Conservation (phyloP, 352 stramenopile species). For the Phytophthora pseudosyringae region DNA sequence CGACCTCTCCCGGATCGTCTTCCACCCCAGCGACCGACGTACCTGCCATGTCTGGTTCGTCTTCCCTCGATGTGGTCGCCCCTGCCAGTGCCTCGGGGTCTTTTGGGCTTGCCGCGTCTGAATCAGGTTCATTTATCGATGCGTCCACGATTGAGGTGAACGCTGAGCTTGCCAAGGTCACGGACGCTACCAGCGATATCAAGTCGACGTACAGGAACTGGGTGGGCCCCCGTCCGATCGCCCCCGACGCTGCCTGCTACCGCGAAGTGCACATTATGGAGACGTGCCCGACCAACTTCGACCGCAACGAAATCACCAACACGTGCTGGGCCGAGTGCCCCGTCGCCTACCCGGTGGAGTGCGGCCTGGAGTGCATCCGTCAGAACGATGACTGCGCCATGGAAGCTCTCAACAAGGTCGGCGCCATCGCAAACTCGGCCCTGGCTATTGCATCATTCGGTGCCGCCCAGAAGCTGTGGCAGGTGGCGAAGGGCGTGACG, state of each 20-base stretch:
- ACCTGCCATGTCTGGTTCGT: not conserved
- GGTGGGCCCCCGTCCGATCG: conserved; percentile 36
- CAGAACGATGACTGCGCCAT: conserved; percentile 62
- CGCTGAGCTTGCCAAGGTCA: conserved; percentile 14
- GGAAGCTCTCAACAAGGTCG: conserved; percentile 45
- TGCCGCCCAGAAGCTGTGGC: conserved; percentile 35
- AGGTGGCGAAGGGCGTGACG: conserved; percentile 38
- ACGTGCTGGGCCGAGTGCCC: conserved; percentile 65
- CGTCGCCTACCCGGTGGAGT: conserved; percentile 63
- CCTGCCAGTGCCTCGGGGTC: conserved; percentile 3
- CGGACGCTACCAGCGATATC: conserved; percentile 21
- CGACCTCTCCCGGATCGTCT: conserved; percentile 8
- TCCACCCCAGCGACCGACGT: not conserved
- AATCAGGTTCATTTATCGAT: conserved; percentile 26
- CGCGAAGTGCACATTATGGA: conserved; percentile 50
- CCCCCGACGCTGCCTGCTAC: conserved; percentile 52
- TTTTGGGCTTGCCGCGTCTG: not conserved
- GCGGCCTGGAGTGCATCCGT: conserved; percentile 60
- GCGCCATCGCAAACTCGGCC: conserved; percentile 34
- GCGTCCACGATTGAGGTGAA: conserved; percentile 10
- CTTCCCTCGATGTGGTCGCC: conserved; percentile 14
- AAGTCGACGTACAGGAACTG: conserved; percentile 39
- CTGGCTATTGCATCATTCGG: conserved; percentile 40
- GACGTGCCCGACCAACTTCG: conserved; percentile 45
- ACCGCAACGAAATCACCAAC: conserved; percentile 40